Conservation (phyloP, 2,329 filamentous ascomycete species). For the Neofusicoccum parvum region DNA sequence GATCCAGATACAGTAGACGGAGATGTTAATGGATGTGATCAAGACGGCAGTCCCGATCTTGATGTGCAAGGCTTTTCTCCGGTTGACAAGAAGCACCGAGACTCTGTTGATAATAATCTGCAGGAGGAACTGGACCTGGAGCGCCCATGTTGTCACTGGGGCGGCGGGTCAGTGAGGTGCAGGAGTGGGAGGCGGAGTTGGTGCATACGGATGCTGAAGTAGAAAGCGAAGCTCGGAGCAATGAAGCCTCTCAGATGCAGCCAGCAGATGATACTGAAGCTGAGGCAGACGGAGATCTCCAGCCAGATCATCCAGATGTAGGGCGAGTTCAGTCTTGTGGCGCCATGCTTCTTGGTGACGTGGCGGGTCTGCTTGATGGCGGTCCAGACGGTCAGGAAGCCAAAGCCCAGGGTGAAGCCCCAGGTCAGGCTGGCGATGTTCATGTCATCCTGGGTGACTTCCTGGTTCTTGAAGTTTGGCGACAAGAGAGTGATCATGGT, state of each 20-base stretch:
- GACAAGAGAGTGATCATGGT: background rate
- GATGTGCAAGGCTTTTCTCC: background rate
- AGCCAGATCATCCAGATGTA: conserved; percentile 15
- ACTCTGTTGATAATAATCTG: conserved; percentile 36
- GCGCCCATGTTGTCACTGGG: conserved; percentile 2
- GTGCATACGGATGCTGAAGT: conserved; percentile 21
- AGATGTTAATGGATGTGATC: conserved; percentile 33
- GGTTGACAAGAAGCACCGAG: conserved; percentile 17
- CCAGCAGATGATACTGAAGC: conserved; percentile 14
- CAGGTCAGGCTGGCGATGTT: conserved; percentile 7
- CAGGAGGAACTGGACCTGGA: conserved; percentile 22
- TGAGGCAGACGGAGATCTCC: background rate
- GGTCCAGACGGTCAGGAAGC: conserved; percentile 44
- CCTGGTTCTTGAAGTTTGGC: background rate
- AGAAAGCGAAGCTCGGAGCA: background rate
- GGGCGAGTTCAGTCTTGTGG: background rate
- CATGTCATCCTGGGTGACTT: conserved; percentile 9
- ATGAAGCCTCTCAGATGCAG: background rate
- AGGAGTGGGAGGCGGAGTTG: rapidly evolving
- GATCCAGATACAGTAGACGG: conserved; percentile 34
- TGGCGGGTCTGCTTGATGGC: conserved; percentile 30
- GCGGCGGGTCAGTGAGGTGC: background rate
- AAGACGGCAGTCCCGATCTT: conserved; percentile 12
- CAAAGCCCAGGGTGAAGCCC: conserved; percentile 47
- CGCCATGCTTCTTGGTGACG: conserved; percentile 32